phyloP scores from a whole-genome alignment of 495 filamentous ascomycete species.

The Symbiotaphrina buchneri region DNA sequence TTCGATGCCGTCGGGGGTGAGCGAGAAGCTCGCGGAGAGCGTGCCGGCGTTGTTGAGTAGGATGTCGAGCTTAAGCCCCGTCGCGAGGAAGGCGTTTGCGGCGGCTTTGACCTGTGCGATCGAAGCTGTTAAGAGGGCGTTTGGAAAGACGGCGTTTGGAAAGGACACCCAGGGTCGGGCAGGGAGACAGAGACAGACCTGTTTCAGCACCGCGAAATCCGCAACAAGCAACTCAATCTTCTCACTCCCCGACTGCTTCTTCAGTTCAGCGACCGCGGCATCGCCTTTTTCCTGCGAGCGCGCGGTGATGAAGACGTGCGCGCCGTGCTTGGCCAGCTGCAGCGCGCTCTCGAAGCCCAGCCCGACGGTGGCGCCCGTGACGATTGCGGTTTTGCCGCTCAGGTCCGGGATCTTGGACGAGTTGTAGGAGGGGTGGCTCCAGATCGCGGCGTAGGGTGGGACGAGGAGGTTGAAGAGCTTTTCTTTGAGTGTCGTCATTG shows the following conservation, averaged over 20 bases:
- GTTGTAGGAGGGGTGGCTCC: too few relatives aligned
- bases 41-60: conserved; percentile 1
- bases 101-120: background rate
- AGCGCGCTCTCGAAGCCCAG: conserved; percentile 19
- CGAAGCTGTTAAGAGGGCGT: conserved; percentile 14
- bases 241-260: conserved; percentile 8
- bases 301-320: conserved; percentile 14
- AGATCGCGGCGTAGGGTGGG: too few relatives aligned
- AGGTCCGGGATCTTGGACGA: conserved; percentile 11
- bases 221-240: conserved; percentile 13
- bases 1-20: conserved; percentile 14
- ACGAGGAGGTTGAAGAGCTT: too few relatives aligned
- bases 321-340: conserved; percentile 17
- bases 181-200: too few relatives aligned
- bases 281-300: conserved; percentile 10
- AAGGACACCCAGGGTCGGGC: too few relatives aligned
- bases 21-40: conserved; percentile 7
- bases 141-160: conserved; percentile 2
- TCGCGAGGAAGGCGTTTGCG: background rate
- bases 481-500: too few relatives aligned
- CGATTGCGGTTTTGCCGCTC: conserved; percentile 15
- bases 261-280: conserved; percentile 6
- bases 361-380: conserved; percentile 20
- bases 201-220: conserved; percentile 11
- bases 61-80: too few relatives aligned